Evolutionary conservation across 345 rosid species (phyloP).

Genomic region (Acer yangbiense): DNA sequence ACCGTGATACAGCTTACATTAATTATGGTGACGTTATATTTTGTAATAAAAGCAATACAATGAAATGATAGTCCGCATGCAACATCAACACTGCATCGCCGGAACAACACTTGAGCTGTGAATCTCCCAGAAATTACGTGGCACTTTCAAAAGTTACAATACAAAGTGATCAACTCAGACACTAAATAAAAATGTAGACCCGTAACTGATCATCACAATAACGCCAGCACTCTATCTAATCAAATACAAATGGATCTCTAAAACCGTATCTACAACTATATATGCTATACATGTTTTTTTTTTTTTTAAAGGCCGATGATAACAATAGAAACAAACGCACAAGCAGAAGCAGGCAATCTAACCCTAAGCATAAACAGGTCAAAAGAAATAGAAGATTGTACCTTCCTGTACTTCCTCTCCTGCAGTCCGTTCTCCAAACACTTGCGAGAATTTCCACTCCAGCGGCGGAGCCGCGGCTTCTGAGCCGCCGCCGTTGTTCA

Average conservation of each 20-base stretch:
- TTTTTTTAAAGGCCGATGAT: too few relatives aligned
- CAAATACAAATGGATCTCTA: conserved; percentile 16
- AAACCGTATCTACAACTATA: neutral
- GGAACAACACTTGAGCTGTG: neutral
- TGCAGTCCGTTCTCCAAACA: conserved; percentile 92
- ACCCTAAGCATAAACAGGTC: conserved; percentile 26
- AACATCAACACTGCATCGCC: conserved; percentile 5
- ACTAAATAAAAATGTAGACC: conserved; percentile 3
- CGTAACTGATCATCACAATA: neutral
- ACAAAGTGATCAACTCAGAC: neutral
- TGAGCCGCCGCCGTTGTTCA: conserved; percentile 64
- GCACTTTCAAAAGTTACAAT: neutral
- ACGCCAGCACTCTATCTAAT: neutral
- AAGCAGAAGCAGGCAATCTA: conserved; percentile 14
- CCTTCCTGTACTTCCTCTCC: conserved; percentile 99
- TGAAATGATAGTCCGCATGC: neutral
- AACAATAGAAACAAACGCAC: conserved; percentile 9
- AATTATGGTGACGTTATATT: neutral
- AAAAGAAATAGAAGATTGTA: conserved; percentile 25
- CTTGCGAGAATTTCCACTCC: conserved; percentile 99
- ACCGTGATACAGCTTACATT: neutral
- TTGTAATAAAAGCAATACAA: neutral
- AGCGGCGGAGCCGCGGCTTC: conserved; percentile 48
- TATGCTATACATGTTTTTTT: neutral
- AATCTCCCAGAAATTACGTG: neutral